Percentiles rank a stretch among this genome's conserved stretches.
Conservation (phyloP, 257 asterid species). For the Coffea canephora region DNA sequence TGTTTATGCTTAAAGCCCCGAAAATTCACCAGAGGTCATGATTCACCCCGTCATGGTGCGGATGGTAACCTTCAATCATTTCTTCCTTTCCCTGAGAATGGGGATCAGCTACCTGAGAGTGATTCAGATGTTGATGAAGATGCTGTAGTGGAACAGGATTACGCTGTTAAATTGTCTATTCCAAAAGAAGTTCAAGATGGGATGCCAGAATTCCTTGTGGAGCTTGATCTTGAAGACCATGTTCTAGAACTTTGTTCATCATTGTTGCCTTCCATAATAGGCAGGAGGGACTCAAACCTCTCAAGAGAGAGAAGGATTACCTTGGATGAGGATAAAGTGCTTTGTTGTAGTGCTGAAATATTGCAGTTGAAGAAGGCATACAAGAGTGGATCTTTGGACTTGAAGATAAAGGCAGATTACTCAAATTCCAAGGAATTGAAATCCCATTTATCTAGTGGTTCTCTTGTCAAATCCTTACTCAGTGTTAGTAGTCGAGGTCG, state of each 20-base stretch:
- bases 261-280: constrained; percentile 67
- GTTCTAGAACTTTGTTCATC: constrained; percentile 71
- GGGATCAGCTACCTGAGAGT: constrained; percentile 89
- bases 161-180: constrained; percentile 55
- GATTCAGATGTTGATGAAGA: constrained; percentile 93
- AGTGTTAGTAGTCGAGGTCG: constrained; percentile 91
- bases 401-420: constrained; percentile 96
- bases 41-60: constrained; percentile 51
- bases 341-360: constrained; percentile 63
- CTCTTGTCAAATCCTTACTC: constrained; percentile 90
- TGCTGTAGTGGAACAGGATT: constrained; percentile 59
- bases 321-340: constrained; percentile 66
- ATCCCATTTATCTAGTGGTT: constrained; percentile 87
- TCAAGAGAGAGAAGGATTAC: constrained; percentile 60
- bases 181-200: constrained; percentile 75
- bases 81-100: constrained; percentile 71
- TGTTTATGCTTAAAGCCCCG: constrained; percentile 98
- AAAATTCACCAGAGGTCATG: constrained; percentile 64
- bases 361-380: constrained; percentile 93
- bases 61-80: constrained; percentile 73
- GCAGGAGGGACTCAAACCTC: constrained; percentile 61
- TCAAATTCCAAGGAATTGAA: constrained; percentile 92
- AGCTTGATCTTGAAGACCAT: constrained; percentile 73
- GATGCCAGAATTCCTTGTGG: constrained; percentile 65
- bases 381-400: constrained; percentile 94